Percentiles rank a stretch among this genome's conserved stretches.
Conservation (phyloP, 495 filamentous ascomycete genomes). For the Neurospora sp. region DNA sequence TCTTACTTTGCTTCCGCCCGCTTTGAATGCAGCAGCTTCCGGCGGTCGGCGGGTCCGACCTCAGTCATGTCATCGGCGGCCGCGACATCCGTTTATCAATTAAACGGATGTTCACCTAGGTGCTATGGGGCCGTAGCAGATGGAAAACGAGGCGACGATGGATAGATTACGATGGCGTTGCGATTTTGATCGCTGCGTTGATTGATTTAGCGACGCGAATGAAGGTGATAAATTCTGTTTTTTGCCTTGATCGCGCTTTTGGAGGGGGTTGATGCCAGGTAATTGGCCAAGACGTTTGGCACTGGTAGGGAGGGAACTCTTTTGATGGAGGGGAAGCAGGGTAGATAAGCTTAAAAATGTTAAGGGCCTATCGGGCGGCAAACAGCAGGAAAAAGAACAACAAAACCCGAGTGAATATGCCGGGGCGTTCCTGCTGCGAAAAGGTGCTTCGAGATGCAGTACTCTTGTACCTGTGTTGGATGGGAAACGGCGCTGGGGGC, state of each 20-base stretch:
- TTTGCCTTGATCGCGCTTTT: constrained; percentile 4
- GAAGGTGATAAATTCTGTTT: constrained; percentile 25
- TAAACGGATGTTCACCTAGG: constrained; percentile 38
- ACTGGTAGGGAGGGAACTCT: not conserved
- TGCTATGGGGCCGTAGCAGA: constrained; percentile 21
- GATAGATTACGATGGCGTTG: constrained; percentile 67
- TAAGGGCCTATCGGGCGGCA: constrained; percentile 12
- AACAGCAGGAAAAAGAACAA: constrained; percentile 7
- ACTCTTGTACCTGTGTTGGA: constrained; percentile 3
- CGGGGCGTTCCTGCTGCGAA: not conserved
- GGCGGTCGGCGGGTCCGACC: constrained; percentile 45
- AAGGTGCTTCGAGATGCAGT: constrained; percentile 1
- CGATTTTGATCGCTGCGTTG: constrained; percentile 30
- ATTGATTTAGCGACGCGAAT: constrained; percentile 17
- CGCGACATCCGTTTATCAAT: constrained; percentile 48
- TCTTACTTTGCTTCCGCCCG: constrained; percentile 40
- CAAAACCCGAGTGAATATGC: not conserved
- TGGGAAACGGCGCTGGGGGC: not conserved
- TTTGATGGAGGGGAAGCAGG: not conserved
- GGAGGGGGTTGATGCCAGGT: not conserved
- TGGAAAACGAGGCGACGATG: constrained; percentile 23
- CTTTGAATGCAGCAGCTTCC: constrained; percentile 45
- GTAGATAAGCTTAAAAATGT: constrained; percentile 16
- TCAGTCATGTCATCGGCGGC: constrained; percentile 47
- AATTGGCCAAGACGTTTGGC: not conserved